Evolutionary conservation across 1,139 yeast genomes (phyloP), one percentile per base, ranked within the genome.

Genomic region (Hansenula lynferdii): DNA sequence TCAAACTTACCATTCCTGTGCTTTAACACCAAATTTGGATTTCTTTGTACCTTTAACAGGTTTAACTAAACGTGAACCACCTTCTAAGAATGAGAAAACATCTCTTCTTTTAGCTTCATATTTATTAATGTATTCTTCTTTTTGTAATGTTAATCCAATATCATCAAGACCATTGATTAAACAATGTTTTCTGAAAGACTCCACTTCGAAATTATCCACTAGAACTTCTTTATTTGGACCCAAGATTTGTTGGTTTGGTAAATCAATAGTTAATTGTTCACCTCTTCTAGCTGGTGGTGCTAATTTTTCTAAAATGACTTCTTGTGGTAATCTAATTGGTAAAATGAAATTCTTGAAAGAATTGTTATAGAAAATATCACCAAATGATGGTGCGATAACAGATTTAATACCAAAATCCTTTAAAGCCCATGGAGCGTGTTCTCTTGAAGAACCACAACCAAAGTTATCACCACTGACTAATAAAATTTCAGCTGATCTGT

Each of bases 351-450:
- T 92, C 70, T 92, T 92, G 72, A 85, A 85, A 37, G 97, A 89
- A 70, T 92, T 92, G 70, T 85, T 92, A 77, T 86, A 90, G 73
- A 92, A 92, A 55, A 92, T 92, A 65, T 92, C 98, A 61, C 98
- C 98, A 56, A 90, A 92, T 2, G 97, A 87, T 43, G 97, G 97
- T 5, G 98, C 97, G 64, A 92, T 89, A 60, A 92, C 85, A 48
- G 92, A 84, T 63, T 85, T 82, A 63, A 92, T 89, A 61, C 98
- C 98, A 57, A 92, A 92, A 66, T 92, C 98, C 57, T 87, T 90
- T 50, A 92, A 75, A 4, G 98, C 98, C 98, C 98, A 92, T 42
- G 98, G 97, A 19, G 98, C 98, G 57, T 92, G 98, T 64, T 92
- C 98, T 74, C 98, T 86, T 6, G 97, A 89, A 31, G 97, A 90